Base-by-base conservation (phyloP, 2,329 filamentous ascomycete species). In the Penicillium griseofulvum region DNA sequence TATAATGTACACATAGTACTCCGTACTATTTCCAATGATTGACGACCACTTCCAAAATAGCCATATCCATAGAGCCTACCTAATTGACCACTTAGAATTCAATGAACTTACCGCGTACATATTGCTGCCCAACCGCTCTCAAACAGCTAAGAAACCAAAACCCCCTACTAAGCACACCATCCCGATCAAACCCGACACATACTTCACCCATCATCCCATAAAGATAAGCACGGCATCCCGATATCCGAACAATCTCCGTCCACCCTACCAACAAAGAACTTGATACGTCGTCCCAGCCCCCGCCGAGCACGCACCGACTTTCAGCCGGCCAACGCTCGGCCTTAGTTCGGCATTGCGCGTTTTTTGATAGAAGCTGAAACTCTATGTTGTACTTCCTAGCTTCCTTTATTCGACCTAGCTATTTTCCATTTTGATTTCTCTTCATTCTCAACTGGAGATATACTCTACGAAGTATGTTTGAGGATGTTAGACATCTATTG, bases 311-410 rank as follows among this genome's bases (percentile, higher is more conserved):
- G 10, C 4, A 29, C 61, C 61, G 61, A 63, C 33, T 31, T 58
- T 55, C 33, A 19, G 16, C 60, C 61, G 60, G 46, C 46, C 36
- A 47, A 33, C 52, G 37, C 1, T 46, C 61, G 61, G 60, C n/a
- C 5, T 26, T 54, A 37, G 29, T 48, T 60, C 55, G 58, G 56
- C 14, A 5, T 33, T 48, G 43, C 43, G 51, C 29, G 45, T 1
- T 42, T 42, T 36, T 36, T n/a, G 36, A 54, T 49, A 48, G 14
- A 43, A 14, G n/a, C 14, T 19, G 16, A 28, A 26, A 19, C 11
- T 43, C 6, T 44, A n/a, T n/a, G n/a, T n/a, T n/a, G n/a, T n/a
- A 4, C n/a, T 45, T 31, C 26, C 28, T n/a, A 48, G 43, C 37
- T 36, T 17, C 9, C 5, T 48, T 29, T 52, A 29, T 17, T 31